These are phyloP conservation scores for Microcos paniculata DNA, from an alignment of 345 rosid genomes.

Conservation along the genomic window DNA sequence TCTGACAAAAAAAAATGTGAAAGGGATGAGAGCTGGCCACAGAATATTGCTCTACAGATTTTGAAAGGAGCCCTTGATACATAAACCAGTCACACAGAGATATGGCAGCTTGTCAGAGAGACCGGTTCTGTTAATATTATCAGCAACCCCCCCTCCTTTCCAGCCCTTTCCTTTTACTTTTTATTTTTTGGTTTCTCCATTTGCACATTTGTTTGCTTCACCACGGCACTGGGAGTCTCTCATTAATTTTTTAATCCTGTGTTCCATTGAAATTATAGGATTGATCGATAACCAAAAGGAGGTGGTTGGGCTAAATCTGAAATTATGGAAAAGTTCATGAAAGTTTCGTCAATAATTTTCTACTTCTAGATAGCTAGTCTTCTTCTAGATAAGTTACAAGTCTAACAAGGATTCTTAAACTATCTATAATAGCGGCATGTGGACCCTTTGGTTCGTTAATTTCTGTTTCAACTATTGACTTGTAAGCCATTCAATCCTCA, in stretches of 20 bases:
- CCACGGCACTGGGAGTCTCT: too few relatives aligned
- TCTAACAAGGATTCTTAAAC: neutral
- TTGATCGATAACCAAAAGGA: too few relatives aligned
- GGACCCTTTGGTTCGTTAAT: neutral
- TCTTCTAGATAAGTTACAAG: too few relatives aligned
- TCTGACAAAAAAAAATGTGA: too few relatives aligned
- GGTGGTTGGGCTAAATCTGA: too few relatives aligned
- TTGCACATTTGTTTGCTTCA: neutral
- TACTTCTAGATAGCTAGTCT: neutral
- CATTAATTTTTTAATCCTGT: too few relatives aligned
- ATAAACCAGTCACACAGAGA: neutral
- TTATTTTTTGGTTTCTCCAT: neutral
- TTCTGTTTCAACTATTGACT: neutral
- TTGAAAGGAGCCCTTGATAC: conserved; percentile 26
- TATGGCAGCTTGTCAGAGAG: neutral
- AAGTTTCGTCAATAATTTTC: neutral
- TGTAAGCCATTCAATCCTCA: neutral
- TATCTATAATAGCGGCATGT: neutral
- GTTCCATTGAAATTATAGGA: too few relatives aligned
- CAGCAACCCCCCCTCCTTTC: neutral
- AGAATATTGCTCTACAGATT: conserved; percentile 22
- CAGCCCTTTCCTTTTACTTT: neutral
- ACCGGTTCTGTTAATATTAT: neutral
- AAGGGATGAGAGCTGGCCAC: conserved; percentile 21
- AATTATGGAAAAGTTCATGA: neutral